A percentile compares a stretch with the other conserved stretches of the same genome.
phyloP scores from a whole-genome alignment of 768 basidiomycete genomes.

The Pleurotus ostreatus region DNA sequence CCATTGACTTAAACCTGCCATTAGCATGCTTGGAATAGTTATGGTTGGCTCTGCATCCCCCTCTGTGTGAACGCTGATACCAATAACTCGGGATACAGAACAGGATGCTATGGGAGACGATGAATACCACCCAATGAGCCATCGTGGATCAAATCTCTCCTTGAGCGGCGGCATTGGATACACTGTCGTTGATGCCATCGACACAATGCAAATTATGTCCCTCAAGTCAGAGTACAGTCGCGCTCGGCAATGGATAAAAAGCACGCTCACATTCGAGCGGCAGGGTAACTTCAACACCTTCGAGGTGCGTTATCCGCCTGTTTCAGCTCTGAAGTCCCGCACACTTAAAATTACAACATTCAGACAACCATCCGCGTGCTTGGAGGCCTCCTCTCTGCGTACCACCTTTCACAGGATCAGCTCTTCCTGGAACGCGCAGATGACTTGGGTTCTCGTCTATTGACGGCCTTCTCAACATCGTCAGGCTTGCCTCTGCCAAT shows the following conservation, averaged over 20 bases:
- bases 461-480: conserved; percentile 78
- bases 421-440: conserved; percentile 68
- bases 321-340: neutral
- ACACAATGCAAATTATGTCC: conserved; percentile 85
- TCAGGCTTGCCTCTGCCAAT: conserved; percentile 76
- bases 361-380: conserved; percentile 91
- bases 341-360: neutral
- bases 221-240: conserved; percentile 74
- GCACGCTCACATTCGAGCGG: conserved; percentile 69
- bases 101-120: conserved; percentile 55
- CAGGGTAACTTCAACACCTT: conserved; percentile 85
- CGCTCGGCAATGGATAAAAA: conserved; percentile 73
- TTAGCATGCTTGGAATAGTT: conserved; percentile 6
- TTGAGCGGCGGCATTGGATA: conserved; percentile 81
- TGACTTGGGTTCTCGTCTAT: conserved; percentile 83
- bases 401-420: conserved; percentile 70
- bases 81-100: neutral
- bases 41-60: neutral
- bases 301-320: conserved; percentile 53
- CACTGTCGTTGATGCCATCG: conserved; percentile 86
- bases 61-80: no score
- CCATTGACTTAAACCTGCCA: neutral
- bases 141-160: conserved; percentile 74
- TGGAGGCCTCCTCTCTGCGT: conserved; percentile 84
- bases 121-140: conserved; percentile 85